Evolutionary conservation across 805 yeast genomes (phyloP).

Genomic region (Candida succiphila): DNA sequence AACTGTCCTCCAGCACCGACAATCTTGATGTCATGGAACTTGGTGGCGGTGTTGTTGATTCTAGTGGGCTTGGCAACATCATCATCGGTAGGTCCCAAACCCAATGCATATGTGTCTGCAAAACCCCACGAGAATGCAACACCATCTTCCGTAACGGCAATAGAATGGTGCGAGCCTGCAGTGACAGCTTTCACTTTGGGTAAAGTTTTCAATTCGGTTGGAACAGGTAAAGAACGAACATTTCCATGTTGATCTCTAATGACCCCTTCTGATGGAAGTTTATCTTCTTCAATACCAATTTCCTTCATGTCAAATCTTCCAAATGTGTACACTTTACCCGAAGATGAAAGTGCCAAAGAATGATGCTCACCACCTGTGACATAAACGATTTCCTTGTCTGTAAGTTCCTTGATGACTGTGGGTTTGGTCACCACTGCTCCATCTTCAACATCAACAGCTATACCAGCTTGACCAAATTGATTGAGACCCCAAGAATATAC

Average conservation of each 20-base stretch:
- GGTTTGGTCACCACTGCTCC: slow-evolving; percentile 78
- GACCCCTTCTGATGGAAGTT: slow-evolving; percentile 58
- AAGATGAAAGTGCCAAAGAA: slow-evolving; percentile 60
- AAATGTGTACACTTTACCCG: slow-evolving; percentile 72
- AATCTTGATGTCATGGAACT: slow-evolving; percentile 54
- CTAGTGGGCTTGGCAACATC: slow-evolving; percentile 85
- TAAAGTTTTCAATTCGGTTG: slow-evolving; percentile 53
- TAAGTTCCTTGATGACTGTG: slow-evolving; percentile 56
- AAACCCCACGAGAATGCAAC: slow-evolving; percentile 94
- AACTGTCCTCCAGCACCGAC: slow-evolving; percentile 98
- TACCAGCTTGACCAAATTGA: slow-evolving; percentile 95
- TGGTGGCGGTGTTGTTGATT: slow-evolving; percentile 90
- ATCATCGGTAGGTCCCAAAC: slow-evolving; percentile 76
- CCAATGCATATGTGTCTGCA: slow-evolving; percentile 94
- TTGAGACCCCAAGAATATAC: slow-evolving; percentile 93
- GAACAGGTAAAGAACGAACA: slow-evolving; percentile 77
- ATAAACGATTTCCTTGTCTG: slow-evolving; percentile 43
- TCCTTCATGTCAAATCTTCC: slow-evolving; percentile 95
- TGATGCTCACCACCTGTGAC: slow-evolving; percentile 96
- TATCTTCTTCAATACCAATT: slow-evolving; percentile 62
- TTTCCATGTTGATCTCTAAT: slow-evolving; percentile 73
- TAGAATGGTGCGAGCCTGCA: slow-evolving; percentile 86
- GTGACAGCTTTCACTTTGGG: slow-evolving; percentile 55
- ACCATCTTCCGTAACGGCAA: slow-evolving; percentile 81
- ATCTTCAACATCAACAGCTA: slow-evolving; percentile 67